A percentile compares a stretch with the other conserved stretches of the same genome.
phyloP scores from a whole-genome alignment of 441 rosid species.

The Syzygium malaccense region DNA sequence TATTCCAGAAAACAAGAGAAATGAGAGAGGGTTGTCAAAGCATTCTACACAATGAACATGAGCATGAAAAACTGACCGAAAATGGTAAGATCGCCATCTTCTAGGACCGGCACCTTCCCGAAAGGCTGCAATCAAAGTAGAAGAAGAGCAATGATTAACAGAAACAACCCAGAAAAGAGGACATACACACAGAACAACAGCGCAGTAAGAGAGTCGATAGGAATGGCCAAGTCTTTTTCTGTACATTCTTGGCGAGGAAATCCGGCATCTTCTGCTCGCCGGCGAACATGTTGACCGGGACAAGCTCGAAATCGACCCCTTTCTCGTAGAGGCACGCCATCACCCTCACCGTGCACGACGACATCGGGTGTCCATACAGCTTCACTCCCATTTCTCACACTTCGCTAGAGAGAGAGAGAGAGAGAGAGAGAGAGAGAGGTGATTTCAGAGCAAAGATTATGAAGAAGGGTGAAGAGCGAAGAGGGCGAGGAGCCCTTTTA shows the following conservation, averaged over 20 bases:
- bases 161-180: background rate
- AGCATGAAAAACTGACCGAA: conserved; percentile 34
- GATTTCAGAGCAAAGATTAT: background rate
- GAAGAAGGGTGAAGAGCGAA: background rate
- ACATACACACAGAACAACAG: background rate
- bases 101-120: conserved; percentile 66
- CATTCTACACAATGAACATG: background rate
- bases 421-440: background rate
- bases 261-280: conserved; percentile 51
- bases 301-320: conserved; percentile 50
- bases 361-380: conserved; percentile 48
- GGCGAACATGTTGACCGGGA: conserved; percentile 44
- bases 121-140: conserved; percentile 46
- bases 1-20: background rate
- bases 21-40: background rate
- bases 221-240: no score
- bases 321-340: conserved; percentile 59
- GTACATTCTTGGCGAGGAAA: conserved; percentile 41
- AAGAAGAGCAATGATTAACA: background rate
- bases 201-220: background rate
- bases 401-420: background rate
- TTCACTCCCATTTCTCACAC: conserved; percentile 35
- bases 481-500: background rate
- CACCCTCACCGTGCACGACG: conserved; percentile 50
- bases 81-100: conserved; percentile 62